These are phyloP conservation scores for Talaromyces wortmannii DNA, from an alignment of 495 filamentous ascomycete species.

Conservation along the genomic window DNA sequence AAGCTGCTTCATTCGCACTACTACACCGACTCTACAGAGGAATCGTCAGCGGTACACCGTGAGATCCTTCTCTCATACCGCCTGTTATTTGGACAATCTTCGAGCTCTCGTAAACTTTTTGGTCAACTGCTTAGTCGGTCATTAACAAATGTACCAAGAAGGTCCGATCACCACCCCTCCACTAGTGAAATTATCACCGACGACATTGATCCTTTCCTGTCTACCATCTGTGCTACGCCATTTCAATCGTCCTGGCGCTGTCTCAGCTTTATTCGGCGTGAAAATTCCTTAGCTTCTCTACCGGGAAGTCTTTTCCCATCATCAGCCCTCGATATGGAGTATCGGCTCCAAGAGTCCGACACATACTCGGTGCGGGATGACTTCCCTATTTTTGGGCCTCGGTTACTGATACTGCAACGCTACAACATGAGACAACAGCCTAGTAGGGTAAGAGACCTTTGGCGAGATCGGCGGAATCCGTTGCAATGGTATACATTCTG, in stretches of 20 bases:
- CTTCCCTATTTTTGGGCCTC: conserved; percentile 12
- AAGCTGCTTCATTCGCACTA: neutral
- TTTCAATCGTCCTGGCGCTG: neutral
- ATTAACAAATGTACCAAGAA: neutral
- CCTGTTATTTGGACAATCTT: conserved; percentile 3
- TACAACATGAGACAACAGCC: conserved; percentile 5
- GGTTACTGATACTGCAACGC: conserved; percentile 2
- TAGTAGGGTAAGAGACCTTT: conserved; percentile 8
- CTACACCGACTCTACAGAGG: neutral
- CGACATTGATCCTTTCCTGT: neutral
- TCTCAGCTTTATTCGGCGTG: neutral
- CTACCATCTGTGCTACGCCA: neutral
- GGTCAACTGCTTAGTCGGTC: neutral
- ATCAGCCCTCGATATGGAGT: neutral
- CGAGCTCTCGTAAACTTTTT: neutral
- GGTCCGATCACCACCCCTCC: neutral
- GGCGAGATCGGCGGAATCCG: conserved; percentile 11
- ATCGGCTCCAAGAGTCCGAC: neutral
- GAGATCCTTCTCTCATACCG: conserved; percentile 6
- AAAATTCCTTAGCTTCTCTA: neutral
- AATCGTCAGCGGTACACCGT: neutral
- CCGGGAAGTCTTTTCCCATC: neutral
- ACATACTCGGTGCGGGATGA: conserved; percentile 7
- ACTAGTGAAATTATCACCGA: neutral
- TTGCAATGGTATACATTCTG: conserved; percentile 21